Evolutionary conservation across 805 yeast genomes (phyloP).

Genomic region (Tetrapisispora phaffii): DNA sequence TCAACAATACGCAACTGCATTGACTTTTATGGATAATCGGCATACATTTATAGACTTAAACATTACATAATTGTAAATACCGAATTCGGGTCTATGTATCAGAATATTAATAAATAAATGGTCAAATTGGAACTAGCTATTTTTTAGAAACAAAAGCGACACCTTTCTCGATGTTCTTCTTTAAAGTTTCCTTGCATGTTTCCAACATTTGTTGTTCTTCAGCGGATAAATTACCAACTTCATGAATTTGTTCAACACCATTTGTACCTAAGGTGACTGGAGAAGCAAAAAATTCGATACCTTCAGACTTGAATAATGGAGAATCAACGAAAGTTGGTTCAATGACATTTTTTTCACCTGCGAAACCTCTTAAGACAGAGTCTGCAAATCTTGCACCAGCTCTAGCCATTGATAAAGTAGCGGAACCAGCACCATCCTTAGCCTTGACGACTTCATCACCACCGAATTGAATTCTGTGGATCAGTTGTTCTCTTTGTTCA

Average conservation of each 20-base stretch:
- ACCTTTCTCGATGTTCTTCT: constrained; percentile 91
- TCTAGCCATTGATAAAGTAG: constrained; percentile 87
- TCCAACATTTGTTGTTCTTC: constrained; percentile 80
- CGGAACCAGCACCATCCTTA: constrained; percentile 89
- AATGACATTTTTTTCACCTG: constrained; percentile 53
- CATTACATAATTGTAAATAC: not conserved
- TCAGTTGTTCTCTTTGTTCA: constrained; percentile 55
- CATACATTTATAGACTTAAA: constrained; percentile 1
- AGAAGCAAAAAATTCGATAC: constrained; percentile 94
- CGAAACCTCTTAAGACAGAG: constrained; percentile 53
- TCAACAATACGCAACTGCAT: not conserved
- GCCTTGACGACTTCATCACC: constrained; percentile 95
- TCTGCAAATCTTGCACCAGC: constrained; percentile 76
- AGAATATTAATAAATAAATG: constrained; percentile 1
- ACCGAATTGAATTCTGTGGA: constrained; percentile 89
- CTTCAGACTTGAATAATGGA: constrained; percentile 75
- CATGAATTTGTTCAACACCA: constrained; percentile 78
- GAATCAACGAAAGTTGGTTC: constrained; percentile 71
- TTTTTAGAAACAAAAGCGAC: constrained; percentile 53
- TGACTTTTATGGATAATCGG: not conserved
- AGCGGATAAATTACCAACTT: constrained; percentile 58
- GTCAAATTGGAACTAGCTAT: not conserved
- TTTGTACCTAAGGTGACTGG: constrained; percentile 86
- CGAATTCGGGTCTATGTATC: not conserved
- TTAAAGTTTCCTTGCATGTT: constrained; percentile 79